Evolutionary conservation across 306 rosid genomes (phyloP).

Genomic region (Cercis canadensis): DNA sequence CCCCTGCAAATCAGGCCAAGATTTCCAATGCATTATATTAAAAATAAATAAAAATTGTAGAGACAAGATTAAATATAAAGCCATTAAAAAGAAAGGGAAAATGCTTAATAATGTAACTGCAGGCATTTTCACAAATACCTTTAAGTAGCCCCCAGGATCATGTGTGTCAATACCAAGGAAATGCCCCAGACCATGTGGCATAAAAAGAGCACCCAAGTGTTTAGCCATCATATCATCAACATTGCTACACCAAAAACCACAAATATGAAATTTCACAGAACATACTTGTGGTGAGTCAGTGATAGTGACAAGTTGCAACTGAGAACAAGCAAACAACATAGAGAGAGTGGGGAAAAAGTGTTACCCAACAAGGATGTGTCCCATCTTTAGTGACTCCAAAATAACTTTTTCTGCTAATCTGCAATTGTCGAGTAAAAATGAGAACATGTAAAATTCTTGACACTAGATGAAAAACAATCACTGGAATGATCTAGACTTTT

Average conservation of each 20-base stretch:
- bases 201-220: constrained; percentile 78
- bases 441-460: constrained; percentile 21
- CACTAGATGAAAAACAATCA: neutral
- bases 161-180: constrained; percentile 93
- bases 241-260: constrained; percentile 53
- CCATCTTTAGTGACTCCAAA: constrained; percentile 68
- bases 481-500: constrained; percentile 1
- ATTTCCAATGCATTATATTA: constrained; percentile 29
- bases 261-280: constrained; percentile 2
- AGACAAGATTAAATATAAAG: constrained; percentile 5
- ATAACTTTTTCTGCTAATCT: constrained; percentile 86
- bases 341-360: constrained; percentile 22
- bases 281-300: neutral
- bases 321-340: neutral
- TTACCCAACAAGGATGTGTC: constrained; percentile 69
- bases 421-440: constrained; percentile 42
- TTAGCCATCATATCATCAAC: constrained; percentile 75
- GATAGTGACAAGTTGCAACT: constrained; percentile 25
- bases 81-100: constrained; percentile 18
- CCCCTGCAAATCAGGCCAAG: constrained; percentile 53
- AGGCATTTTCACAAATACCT: constrained; percentile 51
- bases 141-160: constrained; percentile 94
- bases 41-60: neutral
- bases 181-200: constrained; percentile 98
- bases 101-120: constrained; percentile 20